Conservation (phyloP, 768 basidiomycete genomes). For the Harrya chromipes region DNA sequence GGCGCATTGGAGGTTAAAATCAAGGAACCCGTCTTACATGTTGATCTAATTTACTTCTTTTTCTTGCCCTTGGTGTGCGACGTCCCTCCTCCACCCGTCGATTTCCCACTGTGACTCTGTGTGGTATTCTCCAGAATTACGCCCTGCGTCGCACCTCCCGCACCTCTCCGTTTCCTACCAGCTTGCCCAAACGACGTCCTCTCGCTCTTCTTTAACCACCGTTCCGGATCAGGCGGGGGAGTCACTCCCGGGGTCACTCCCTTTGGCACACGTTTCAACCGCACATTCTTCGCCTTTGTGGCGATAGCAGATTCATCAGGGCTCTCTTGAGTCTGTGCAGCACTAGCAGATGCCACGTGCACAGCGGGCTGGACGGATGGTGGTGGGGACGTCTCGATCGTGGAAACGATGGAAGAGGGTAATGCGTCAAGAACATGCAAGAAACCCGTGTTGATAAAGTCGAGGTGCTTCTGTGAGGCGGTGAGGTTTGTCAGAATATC, state of each 20-base stretch:
- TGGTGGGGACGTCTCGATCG: slow-evolving; percentile 61
- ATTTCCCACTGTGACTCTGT: slow-evolving; percentile 32
- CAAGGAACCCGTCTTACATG: slow-evolving; percentile 19
- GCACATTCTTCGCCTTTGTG: slow-evolving; percentile 47
- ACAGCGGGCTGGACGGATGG: slow-evolving; percentile 42
- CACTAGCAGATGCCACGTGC: slow-evolving; percentile 23
- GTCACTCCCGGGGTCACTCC: slow-evolving; percentile 79
- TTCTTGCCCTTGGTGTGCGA: slow-evolving; percentile 58
- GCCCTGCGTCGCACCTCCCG: slow-evolving; percentile 72
- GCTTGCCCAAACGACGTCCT: slow-evolving; percentile 53
- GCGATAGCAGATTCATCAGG: slow-evolving; percentile 35
- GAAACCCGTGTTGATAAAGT: slow-evolving; percentile 76
- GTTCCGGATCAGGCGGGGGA: slow-evolving; percentile 79
- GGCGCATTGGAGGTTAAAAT: slow-evolving; percentile 13
- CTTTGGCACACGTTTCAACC: slow-evolving; percentile 66
- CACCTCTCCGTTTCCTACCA: slow-evolving; percentile 51
- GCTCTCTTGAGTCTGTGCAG: slow-evolving; percentile 24
- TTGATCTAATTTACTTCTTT: slow-evolving; percentile 50
- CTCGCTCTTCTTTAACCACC: slow-evolving; percentile 88
- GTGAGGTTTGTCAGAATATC: slow-evolving; percentile 85
- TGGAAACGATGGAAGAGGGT: slow-evolving; percentile 46
- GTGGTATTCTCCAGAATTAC: slow-evolving; percentile 29
- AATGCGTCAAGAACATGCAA: slow-evolving; percentile 60
- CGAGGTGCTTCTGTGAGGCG: slow-evolving; percentile 77
- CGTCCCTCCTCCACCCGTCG: slow-evolving; percentile 34